These are phyloP conservation scores for Tolypocladium ovalisporum DNA, from an alignment of 2,329 filamentous ascomycete genomes.

Conservation along the genomic window DNA sequence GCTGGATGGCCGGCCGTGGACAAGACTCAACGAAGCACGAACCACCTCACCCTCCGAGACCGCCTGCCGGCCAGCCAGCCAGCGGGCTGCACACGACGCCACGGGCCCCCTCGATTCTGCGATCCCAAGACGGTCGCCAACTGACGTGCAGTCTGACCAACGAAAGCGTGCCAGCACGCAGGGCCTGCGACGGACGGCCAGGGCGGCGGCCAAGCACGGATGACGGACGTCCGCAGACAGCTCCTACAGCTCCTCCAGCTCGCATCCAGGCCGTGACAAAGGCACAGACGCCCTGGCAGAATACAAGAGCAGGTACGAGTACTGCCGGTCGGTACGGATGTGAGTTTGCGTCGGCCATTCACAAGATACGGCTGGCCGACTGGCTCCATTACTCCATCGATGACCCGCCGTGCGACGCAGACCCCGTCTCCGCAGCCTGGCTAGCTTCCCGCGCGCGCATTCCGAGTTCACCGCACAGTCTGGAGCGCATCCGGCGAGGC, in stretches of 20 bases:
- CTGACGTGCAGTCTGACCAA: neutral
- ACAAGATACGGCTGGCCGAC: neutral
- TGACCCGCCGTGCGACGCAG: neutral
- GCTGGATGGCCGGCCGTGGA: too few relatives aligned
- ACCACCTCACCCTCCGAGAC: neutral
- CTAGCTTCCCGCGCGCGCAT: conserved; percentile 1
- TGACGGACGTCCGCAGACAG: neutral
- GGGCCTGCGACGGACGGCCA: neutral
- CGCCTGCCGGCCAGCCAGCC: neutral
- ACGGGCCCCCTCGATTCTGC: neutral
- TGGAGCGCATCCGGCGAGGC: neutral
- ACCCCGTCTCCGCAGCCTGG: neutral
- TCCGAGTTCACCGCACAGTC: conserved; percentile 6
- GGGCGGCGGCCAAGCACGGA: neutral
- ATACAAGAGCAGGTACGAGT: neutral
- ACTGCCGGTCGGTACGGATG: neutral
- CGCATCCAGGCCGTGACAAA: neutral
- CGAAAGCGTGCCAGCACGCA: neutral
- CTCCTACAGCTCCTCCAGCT: neutral
- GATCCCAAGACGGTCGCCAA: neutral
- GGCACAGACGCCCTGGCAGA: neutral
- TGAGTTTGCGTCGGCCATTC: neutral
- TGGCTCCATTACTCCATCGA: neutral
- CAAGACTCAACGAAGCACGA: neutral
- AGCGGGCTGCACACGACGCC: neutral